phyloP scores from a whole-genome alignment of 1,284 basidiomycete species.

The Dichomitus squalens region DNA sequence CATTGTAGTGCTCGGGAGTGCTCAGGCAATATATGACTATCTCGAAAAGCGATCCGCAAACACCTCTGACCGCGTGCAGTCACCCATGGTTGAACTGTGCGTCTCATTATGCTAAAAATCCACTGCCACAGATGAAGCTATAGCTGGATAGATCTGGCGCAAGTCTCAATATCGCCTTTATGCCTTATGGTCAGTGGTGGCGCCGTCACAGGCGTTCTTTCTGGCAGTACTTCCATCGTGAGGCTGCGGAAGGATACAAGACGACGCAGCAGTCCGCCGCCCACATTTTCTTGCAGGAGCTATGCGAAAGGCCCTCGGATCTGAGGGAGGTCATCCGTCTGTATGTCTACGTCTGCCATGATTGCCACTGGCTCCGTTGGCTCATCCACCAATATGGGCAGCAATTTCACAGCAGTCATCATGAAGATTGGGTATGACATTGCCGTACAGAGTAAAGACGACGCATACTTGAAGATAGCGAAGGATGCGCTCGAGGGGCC shows the following conservation, averaged over 20 bases:
- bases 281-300: background rate
- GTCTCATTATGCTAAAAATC: background rate
- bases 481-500: background rate
- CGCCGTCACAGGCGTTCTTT: slow-evolving; percentile 1
- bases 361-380: no score
- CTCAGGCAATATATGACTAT: slow-evolving; percentile 9
- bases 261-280: background rate
- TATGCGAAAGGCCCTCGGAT: background rate
- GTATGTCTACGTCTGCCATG: background rate
- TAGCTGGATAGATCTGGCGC: background rate
- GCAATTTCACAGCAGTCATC: slow-evolving; percentile 8
- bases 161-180: background rate
- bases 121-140: background rate
- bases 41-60: slow-evolving; percentile 17
- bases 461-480: slow-evolving; percentile 1
- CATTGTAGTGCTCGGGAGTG: slow-evolving; percentile 24
- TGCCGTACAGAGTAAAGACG: slow-evolving; percentile 1
- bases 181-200: slow-evolving; percentile 10
- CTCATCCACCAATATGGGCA: background rate
- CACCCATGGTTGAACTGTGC: background rate
- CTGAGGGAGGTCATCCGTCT: background rate
- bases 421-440: slow-evolving; percentile 21
- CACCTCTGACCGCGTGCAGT: slow-evolving; percentile 12
- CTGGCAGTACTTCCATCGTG: slow-evolving; percentile 2
- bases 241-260: background rate